Base-by-base conservation (phyloP, 2,329 filamentous ascomycete species). In the Colletotrichum brevisporum region DNA sequence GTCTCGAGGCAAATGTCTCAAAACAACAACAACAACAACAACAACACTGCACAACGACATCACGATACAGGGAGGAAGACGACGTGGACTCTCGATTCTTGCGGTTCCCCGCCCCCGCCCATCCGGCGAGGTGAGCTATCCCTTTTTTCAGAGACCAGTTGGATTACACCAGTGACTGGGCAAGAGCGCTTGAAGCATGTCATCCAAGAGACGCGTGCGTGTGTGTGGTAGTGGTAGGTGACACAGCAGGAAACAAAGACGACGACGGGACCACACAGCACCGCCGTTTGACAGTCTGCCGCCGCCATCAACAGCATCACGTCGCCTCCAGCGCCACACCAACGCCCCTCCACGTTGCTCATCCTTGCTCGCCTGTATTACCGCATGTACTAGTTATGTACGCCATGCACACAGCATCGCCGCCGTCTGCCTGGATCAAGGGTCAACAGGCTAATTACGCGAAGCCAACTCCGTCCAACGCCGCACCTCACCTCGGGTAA, bases 391-490 rank as follows among this genome's bases (percentile, higher is more conserved):
- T 36, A 36, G 31, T 36, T 10, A 36, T 36, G 31, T 36, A 36
- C 9, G 31, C 9, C 31, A 36, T 36, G 31, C 8, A 36, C 31
- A 36, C 10, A 36, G 31, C 8, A 36, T 36, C 31, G 31, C 31
- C 31, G 31, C 31, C 31, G 31, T 36, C 31, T 36, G 31, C 31
- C 8, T 36, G 31, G 31, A 8, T 36, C 31, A 10, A 43, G 41
- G 41, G 13, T 12, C 45, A n/a, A 41, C 55, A 41, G 41, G 55
- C 55, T 58, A 58, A 58, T 58, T 26, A 47, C n/a, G 55, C 27
- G 41, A 24, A 24, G 15, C 41, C 41, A 58, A 47, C 45, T 50
- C 56, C 56, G 56, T 50, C 41, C 13, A 6, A 5, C 45, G 50
- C 56, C 56, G 45, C 56, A 59, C 18, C 43, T 31, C 26, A n/a